Conservation (phyloP, 1,284 basidiomycete genomes). For the Sanghuangporus weigelae region DNA sequence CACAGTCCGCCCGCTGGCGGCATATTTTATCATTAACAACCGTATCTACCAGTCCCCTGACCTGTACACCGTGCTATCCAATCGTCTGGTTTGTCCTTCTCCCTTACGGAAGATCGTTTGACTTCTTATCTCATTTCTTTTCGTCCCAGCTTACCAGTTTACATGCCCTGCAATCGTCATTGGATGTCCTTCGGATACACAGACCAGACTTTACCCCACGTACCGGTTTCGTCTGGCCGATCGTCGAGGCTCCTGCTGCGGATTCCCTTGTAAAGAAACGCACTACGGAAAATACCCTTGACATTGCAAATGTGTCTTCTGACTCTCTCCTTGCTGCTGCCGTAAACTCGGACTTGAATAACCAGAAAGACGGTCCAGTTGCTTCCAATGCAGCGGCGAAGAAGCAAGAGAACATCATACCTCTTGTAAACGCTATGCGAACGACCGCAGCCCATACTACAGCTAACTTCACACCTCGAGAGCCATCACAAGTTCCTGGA, state of each 20-base stretch:
- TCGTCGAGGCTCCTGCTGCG: conserved; percentile 50
- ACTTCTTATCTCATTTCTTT: not conserved
- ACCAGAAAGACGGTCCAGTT: conserved; percentile 17
- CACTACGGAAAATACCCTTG: conserved; percentile 27
- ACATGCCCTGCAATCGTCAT: conserved; percentile 64
- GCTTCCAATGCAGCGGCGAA: conserved; percentile 28
- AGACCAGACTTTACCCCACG: conserved; percentile 74
- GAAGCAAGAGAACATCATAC: conserved; percentile 59
- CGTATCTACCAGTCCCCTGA: conserved; percentile 84
- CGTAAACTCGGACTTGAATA: conserved; percentile 15
- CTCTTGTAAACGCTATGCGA: conserved; percentile 70
- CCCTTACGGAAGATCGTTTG: not conserved
- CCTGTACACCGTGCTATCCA: conserved; percentile 75
- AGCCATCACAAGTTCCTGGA: conserved; percentile 30
- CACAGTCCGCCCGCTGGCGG: conserved; percentile 66
- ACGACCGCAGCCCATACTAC: conserved; percentile 67
- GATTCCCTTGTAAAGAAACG: conserved; percentile 38
- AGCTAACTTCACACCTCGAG: conserved; percentile 35
- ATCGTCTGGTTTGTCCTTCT: conserved; percentile 57
- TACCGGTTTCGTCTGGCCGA: conserved; percentile 77
- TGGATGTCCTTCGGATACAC: conserved; percentile 63
- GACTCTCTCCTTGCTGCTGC: not conserved
- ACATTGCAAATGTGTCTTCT: not conserved
- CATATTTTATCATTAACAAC: conserved; percentile 82
- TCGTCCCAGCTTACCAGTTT: conserved; percentile 58